Evolutionary conservation across 176 grass and related monocot species (phyloP).

Genomic region (Cocos nucifera): DNA sequence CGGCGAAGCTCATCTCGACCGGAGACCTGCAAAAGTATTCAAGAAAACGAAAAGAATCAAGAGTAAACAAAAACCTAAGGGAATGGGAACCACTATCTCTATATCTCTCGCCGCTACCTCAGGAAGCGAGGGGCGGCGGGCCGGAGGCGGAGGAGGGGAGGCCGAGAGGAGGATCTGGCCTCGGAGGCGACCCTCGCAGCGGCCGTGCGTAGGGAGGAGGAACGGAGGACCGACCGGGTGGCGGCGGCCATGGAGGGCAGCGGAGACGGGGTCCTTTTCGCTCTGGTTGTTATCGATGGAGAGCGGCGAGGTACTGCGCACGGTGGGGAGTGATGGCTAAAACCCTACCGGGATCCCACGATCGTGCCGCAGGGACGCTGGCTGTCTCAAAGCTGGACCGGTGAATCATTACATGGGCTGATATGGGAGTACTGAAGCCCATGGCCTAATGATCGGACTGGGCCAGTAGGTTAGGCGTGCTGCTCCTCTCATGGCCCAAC

Average conservation of each 20-base stretch:
- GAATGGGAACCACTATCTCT: constrained; percentile 1
- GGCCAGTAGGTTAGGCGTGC: no score
- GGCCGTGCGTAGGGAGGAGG: constrained; percentile 28
- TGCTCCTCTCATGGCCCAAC: no score
- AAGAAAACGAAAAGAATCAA: background rate
- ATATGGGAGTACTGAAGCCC: no score
- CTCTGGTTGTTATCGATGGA: background rate
- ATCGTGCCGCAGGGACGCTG: no score
- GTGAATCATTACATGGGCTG: no score
- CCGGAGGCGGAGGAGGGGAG: constrained; percentile 11
- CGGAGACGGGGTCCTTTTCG: no score
- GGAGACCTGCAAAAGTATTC: constrained; percentile 39
- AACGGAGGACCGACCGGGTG: constrained; percentile 63
- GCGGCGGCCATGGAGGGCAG: constrained; percentile 34
- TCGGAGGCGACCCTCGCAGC: constrained; percentile 28
- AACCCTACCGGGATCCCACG: no score
- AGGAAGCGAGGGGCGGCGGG: constrained; percentile 23
- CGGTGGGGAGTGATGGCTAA: constrained; percentile 3
- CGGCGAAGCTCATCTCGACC: constrained; percentile 61
- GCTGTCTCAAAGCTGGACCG: no score
- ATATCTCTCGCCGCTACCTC: constrained; percentile 32
- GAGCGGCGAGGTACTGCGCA: background rate
- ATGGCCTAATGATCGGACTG: no score
- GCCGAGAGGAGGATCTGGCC: constrained; percentile 19
- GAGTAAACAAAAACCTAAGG: background rate